phyloP scores from a whole-genome alignment of 208 protist species.

The Leishmania turanica region DNA sequence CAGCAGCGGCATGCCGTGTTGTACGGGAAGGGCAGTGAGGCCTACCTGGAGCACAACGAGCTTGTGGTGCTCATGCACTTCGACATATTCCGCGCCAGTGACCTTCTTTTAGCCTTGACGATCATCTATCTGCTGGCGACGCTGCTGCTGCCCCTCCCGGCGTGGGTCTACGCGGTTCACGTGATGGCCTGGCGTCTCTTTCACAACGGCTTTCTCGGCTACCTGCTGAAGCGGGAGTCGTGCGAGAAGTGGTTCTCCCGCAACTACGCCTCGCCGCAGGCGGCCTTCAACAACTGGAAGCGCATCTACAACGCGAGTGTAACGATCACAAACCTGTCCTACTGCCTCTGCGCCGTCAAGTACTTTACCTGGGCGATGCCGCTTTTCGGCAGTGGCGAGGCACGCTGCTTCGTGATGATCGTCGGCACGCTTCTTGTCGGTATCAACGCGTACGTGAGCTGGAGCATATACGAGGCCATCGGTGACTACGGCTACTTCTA shows the following conservation, averaged over 20 bases:
- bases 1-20: constrained; percentile 45
- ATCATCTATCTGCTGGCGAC: constrained; percentile 60
- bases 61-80: constrained; percentile 85
- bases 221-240: constrained; percentile 71
- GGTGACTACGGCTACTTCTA: constrained; percentile 95
- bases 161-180: constrained; percentile 58
- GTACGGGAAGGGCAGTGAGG: constrained; percentile 47
- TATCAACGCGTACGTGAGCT: constrained; percentile 88
- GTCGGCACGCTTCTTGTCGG: constrained; percentile 61
- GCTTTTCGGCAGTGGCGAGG: constrained; percentile 39
- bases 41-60: constrained; percentile 58
- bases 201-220: constrained; percentile 79
- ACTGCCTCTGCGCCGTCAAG: constrained; percentile 50
- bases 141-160: constrained; percentile 53
- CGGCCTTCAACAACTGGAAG: constrained; percentile 94
- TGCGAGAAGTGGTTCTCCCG: constrained; percentile 77
- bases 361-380: constrained; percentile 51
- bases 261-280: constrained; percentile 61
- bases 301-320: constrained; percentile 81
- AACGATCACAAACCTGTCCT: constrained; percentile 64
- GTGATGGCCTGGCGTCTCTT: constrained; percentile 83
- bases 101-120: constrained; percentile 80
- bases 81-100: constrained; percentile 70
- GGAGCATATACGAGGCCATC: constrained; percentile 84
- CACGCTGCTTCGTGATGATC: constrained; percentile 50